Evolutionary conservation across 495 filamentous ascomycete genomes (phyloP), one percentile per base, ranked within the genome.

Genomic region (Penicillium alfredii): DNA sequence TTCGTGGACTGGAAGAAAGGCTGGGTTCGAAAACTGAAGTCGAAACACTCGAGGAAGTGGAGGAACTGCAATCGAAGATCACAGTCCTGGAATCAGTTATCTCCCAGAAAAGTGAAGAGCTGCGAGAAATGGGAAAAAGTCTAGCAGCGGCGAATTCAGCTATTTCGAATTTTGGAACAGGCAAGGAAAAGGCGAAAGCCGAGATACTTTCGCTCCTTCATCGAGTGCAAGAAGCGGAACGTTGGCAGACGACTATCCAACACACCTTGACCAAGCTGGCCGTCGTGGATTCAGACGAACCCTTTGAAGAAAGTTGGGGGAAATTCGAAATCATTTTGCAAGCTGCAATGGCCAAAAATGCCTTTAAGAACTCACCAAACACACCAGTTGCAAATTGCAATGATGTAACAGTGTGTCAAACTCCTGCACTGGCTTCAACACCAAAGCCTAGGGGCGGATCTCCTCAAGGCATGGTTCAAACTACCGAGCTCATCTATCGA

Each of bases 151-250:
- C 43, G 10, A 44, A 48, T 14, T 41, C 38, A 7, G 43, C 45
- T 6, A 47, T 32, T 18, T 30, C 26, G 3, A 44, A 15, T 9
- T 42, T 60, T 8, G 58, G 58, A 23, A 21, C 44, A 3, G 32
- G 41, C 1, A 53, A 52, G 15, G 29, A 26, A 15, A 53, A 58
- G 29, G 36, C 53, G 2, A 51, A 55, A 34, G 23, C 30, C 7
- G 58, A 63, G 27, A 50, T 54, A 11, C 25, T 52, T 29, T 31
- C 34, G 4, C 40, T 63, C 2, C 46, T 52, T 37, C 42, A 40
- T 13, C 43, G 51, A 24, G 53, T 59, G 3, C 53, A 60, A 22
- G 56, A 50, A 17, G 54, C 53, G 8, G 58, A 63, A 32, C 8
- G 30, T 7, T 50, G 44, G 46, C 32, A 46, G 30, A 51, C 35